phyloP scores from a whole-genome alignment of 441 rosid species.

The Corymbia calophylla region DNA sequence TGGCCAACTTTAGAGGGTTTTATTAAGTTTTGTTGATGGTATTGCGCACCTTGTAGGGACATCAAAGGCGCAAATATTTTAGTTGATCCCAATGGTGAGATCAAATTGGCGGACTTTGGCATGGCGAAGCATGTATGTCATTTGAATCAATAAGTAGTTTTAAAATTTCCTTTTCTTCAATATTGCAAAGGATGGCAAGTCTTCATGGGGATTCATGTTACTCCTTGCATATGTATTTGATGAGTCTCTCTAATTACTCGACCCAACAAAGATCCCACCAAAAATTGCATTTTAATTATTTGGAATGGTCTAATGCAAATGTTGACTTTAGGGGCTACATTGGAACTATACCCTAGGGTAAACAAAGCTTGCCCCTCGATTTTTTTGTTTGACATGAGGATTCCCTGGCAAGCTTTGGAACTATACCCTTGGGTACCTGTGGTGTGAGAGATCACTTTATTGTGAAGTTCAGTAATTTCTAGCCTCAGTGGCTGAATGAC shows the following conservation, averaged over 20 bases:
- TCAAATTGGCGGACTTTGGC: conserved; percentile 96
- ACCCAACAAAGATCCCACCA: neutral
- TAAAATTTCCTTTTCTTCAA: neutral
- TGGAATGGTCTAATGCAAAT: neutral
- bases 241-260: neutral
- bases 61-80: conserved; percentile 96
- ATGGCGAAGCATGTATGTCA: conserved; percentile 92
- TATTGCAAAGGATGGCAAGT: neutral
- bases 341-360: neutral
- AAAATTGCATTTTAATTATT: neutral
- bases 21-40: neutral
- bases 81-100: conserved; percentile 88
- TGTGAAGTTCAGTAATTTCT: neutral
- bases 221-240: neutral
- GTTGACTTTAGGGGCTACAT: neutral
- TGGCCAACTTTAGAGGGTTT: neutral
- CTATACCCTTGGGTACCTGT: neutral
- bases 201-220: neutral
- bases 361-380: neutral
- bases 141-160: neutral
- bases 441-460: neutral
- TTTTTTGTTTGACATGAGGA: neutral
- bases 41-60: conserved; percentile 45
- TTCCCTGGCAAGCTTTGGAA: too few relatives aligned
- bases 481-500: neutral